Conservation (phyloP, 2,329 filamentous ascomycete genomes). For the Arthrobotrys sinensis region DNA sequence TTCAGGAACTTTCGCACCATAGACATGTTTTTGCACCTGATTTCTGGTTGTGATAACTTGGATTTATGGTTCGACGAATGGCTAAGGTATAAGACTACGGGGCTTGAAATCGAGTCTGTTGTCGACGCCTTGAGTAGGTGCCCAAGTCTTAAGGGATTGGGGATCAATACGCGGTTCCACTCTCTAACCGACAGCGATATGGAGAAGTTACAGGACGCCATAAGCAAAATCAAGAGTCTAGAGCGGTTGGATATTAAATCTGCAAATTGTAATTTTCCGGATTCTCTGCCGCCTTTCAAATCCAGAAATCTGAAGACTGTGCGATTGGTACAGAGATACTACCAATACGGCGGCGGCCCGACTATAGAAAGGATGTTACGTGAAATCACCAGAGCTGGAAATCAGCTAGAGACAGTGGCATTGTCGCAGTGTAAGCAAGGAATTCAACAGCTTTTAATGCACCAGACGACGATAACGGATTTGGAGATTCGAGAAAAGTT, state of each 20-base stretch:
- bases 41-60: background rate
- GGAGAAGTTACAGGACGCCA: background rate
- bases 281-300: background rate
- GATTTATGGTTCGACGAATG: background rate
- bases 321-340: background rate
- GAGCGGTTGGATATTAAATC: background rate
- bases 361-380: background rate
- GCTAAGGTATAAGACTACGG: too few species aligned
- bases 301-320: background rate
- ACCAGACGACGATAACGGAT: background rate
- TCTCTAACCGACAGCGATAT: background rate
- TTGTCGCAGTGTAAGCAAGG: background rate
- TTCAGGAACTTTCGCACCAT: background rate
- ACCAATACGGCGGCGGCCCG: too few species aligned
- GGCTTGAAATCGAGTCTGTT: background rate
- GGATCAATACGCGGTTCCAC: background rate
- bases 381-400: background rate
- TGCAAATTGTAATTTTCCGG: background rate
- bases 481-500: background rate
- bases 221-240: background rate
- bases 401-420: background rate
- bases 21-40: background rate
- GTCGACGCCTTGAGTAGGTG: background rate
- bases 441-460: background rate
- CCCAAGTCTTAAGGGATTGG: background rate